Evolutionary conservation across 2,329 filamentous ascomycete species (phyloP), one percentile per base, ranked within the genome.

Genomic region (Amauroascus verrucosus): DNA sequence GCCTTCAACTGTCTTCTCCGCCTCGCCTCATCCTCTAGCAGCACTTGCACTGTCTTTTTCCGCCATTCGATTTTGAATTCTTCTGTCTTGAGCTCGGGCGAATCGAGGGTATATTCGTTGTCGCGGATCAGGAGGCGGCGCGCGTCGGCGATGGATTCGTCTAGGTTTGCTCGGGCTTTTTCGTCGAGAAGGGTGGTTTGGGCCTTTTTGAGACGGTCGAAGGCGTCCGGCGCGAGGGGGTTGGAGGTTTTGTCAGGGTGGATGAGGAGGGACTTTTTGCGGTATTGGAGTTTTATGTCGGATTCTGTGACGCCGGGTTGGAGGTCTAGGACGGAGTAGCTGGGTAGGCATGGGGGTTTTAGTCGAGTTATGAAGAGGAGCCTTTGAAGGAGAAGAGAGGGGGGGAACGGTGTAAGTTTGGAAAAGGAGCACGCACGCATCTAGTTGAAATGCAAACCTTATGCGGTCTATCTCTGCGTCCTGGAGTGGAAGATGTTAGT

Each of bases 201-300:
- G 0, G 93, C 93, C 72, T 97, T 96, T 65, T 95, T 95, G 26
- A 98, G 79, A 8, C 91, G 84, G 72, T 98, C 93, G 67, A 98
- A 98, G 60, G 93, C 93, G 64, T 97, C 93, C 2, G 93, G 91
- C 0, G 93, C 93, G 47, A 77, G 80, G 0, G 88, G 85, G 66
- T 98, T 97, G 65, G 83, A 83, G 54, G 93, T 96, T 71, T 98
- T 98, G 76, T 98, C 93, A 6, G 93, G 93, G 75, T 98, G 93
- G 75, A 98, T 97, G 47, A 98, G 83, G 54, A 98, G 84, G n/a
- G 93, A 98, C 72, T 96, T 97, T 64, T 88, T 90, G 76, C 93
- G 90, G 74, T 97, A 98, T 61, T 81, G 81, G 62, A 84, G 76
- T 73, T 96, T 97, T 77, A 98, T 97, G 73, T 97, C 93, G 56